A percentile compares a stretch with the other conserved stretches of the same genome.
Conservation (phyloP, 768 basidiomycete species). For the Tricholoma sp. region DNA sequence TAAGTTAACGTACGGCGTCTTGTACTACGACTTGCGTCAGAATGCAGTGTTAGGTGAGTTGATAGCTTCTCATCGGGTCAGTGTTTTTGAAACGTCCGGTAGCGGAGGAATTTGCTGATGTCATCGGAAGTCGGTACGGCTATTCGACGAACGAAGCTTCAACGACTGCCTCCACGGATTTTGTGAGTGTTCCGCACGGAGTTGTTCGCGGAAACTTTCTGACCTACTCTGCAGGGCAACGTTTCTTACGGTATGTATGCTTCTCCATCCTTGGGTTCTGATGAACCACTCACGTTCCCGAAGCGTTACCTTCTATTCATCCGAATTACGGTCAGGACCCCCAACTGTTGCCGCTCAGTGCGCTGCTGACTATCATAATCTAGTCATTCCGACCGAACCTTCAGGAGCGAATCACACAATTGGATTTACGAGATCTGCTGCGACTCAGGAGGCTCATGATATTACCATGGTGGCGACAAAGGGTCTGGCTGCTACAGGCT, state of each 20-base stretch:
- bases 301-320: slow-evolving; percentile 61
- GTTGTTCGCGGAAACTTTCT: slow-evolving; percentile 5
- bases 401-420: slow-evolving; percentile 76
- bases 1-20: slow-evolving; percentile 32
- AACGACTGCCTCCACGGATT: slow-evolving; percentile 68
- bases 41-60: slow-evolving; percentile 49
- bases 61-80: not conserved
- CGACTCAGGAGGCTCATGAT: slow-evolving; percentile 56
- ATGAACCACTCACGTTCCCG: slow-evolving; percentile 6
- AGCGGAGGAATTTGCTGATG: slow-evolving; percentile 53
- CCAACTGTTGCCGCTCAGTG: slow-evolving; percentile 11
- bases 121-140: slow-evolving; percentile 40
- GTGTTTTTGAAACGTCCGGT: not conserved
- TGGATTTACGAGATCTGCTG: slow-evolving; percentile 57
- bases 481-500: slow-evolving; percentile 56
- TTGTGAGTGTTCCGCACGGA: slow-evolving; percentile 52
- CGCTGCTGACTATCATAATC: slow-evolving; percentile 18
- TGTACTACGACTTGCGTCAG: slow-evolving; percentile 57
- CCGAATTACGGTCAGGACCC: slow-evolving; percentile 49
- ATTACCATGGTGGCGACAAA: slow-evolving; percentile 53
- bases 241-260: slow-evolving; percentile 53
- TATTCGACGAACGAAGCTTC: slow-evolving; percentile 24
- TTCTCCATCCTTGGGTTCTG: not conserved
- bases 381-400: slow-evolving; percentile 69
- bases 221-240: slow-evolving; percentile 49